These are phyloP conservation scores for Fraxinus cuspidata DNA, from an alignment of 257 asterid species.

Conservation along the genomic window DNA sequence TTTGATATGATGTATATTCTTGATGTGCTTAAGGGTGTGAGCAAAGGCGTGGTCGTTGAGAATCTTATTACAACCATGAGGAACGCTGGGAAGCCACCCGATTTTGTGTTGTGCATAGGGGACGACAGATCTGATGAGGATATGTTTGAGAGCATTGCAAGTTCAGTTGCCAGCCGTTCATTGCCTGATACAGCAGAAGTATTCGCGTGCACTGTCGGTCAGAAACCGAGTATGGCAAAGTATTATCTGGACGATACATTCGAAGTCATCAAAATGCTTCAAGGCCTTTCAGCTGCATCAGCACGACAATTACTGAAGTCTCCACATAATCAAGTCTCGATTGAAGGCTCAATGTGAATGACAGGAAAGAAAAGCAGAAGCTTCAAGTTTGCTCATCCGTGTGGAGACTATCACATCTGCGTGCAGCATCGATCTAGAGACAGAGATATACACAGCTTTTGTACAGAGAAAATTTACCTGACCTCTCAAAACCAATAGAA, in stretches of 20 bases:
- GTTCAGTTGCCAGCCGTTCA: constrained; percentile 39
- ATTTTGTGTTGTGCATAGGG: constrained; percentile 82
- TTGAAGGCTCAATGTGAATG: constrained; percentile 35
- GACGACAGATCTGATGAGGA: constrained; percentile 93
- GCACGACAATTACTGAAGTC: constrained; percentile 35
- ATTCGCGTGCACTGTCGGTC: constrained; percentile 89
- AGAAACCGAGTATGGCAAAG: constrained; percentile 87
- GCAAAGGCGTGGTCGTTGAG: constrained; percentile 83
- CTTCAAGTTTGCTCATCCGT: background rate
- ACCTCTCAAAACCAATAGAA: constrained; percentile 15
- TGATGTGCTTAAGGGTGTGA: constrained; percentile 55
- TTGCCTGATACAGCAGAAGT: constrained; percentile 54
- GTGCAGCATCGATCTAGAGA: constrained; percentile 12
- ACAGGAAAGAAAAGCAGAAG: background rate
- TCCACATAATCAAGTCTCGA: constrained; percentile 29
- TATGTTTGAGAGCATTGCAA: constrained; percentile 81
- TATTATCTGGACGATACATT: constrained; percentile 80
- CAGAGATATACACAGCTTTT: constrained; percentile 7
- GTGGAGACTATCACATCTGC: background rate
- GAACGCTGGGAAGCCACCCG: constrained; percentile 49
- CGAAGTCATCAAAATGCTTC: constrained; percentile 73
- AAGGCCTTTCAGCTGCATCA: constrained; percentile 57
- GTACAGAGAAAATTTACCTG: constrained; percentile 28
- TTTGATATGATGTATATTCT: background rate
- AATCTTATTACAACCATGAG: constrained; percentile 56